These are phyloP conservation scores for Venturia carpophila DNA, from an alignment of 2,329 filamentous ascomycete genomes.

Conservation along the genomic window DNA sequence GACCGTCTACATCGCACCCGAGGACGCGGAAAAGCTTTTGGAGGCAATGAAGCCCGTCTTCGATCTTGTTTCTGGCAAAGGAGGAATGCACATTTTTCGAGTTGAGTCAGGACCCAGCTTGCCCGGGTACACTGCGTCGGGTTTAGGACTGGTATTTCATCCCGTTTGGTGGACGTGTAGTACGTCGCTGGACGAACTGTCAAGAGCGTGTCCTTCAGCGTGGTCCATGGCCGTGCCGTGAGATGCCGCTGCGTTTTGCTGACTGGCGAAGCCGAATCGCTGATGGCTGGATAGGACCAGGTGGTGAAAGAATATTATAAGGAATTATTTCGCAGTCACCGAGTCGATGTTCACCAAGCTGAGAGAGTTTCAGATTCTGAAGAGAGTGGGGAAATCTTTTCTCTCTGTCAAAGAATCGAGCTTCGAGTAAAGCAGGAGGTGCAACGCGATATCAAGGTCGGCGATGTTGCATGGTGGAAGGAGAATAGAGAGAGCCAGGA, in stretches of 20 bases:
- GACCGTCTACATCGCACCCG: background rate
- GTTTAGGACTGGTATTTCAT: background rate
- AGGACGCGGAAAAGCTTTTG: background rate
- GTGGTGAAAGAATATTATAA: slow-evolving; percentile 3
- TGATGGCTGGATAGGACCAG: background rate
- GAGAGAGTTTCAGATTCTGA: slow-evolving; percentile 11
- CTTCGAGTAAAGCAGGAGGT: background rate
- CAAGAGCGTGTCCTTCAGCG: background rate
- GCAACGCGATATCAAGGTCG: background rate
- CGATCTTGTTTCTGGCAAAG: background rate
- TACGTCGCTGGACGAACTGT: background rate
- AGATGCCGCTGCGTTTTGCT: background rate
- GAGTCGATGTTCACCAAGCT: slow-evolving; percentile 10
- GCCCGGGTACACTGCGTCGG: background rate
- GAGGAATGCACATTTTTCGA: slow-evolving; percentile 4
- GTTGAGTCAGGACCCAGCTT: slow-evolving; percentile 6
- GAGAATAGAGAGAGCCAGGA: too few relatives aligned
- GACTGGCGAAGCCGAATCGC: background rate
- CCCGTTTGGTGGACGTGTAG: background rate
- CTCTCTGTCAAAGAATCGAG: background rate
- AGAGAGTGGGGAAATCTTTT: background rate
- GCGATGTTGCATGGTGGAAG: too few relatives aligned
- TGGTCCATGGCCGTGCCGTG: background rate
- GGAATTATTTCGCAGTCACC: slow-evolving; percentile 4
- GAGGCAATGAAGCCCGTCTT: background rate